Base-by-base conservation (phyloP, 1,284 basidiomycete species). In the Cryptococcus sp. region DNA sequence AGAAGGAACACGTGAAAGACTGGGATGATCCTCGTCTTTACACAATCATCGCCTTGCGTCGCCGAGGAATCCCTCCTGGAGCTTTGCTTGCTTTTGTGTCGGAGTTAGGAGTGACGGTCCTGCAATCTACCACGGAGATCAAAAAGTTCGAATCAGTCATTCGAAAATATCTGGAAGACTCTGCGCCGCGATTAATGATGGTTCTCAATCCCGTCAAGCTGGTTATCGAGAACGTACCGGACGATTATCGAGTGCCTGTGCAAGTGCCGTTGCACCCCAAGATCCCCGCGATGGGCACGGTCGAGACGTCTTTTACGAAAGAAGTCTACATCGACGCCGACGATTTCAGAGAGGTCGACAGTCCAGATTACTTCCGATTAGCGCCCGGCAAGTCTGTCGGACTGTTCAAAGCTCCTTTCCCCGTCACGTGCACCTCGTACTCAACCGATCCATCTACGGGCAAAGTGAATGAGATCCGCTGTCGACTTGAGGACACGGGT, bases 11-110 rank as follows among this genome's bases (percentile, higher is more conserved):
- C 69, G 95, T 99, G 46, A 84, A 81, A 50, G 94, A 90, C 46
- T 99, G 96, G 96, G 93, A 99, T 71, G 96, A 99, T 73, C 96
- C 96, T 46, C 87, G 96, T n/a, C 84, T 99, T 52, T 97, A 96
- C 80, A 99, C 96, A 1, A 85, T 99, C 64, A 95, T 98, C 65
- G 94, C 94, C 3, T 85, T 99, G 34, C 87, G 95, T 56, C 85
- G 96, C 57, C 87, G 96, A 49, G 96, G 96, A 63, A 86, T 99
- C 23, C 96, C 96, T 17, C 95, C 96, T 11, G 93, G 92, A 26
- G 96, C 96, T 6, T 90, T 99, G 74, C 81, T 92, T 50, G 88
- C 88, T 15, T 99, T 99, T 77, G 93, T 99, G 63, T 89, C 89
- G 78, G 85, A 86, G 13, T 84, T 99, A 13, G 96, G 96, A 48